phyloP scores from a whole-genome alignment of 2,329 filamentous ascomycete species.

The Pyrenophora graminea region DNA sequence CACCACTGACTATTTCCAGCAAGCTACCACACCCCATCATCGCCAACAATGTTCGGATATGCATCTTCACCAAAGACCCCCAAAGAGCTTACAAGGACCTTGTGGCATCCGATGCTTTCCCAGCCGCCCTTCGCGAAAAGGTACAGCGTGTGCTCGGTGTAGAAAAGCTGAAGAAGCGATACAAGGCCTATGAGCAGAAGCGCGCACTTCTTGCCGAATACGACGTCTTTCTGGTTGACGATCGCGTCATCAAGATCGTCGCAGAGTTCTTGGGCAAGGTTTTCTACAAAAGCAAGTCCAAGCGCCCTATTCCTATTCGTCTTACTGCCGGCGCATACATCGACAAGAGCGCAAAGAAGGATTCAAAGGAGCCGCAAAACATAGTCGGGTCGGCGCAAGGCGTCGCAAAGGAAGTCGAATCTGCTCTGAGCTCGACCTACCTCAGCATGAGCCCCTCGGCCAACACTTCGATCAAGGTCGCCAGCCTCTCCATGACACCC shows the following conservation, averaged over 20 bases:
- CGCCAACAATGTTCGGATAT: slow-evolving; percentile 70
- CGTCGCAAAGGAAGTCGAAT: slow-evolving; percentile 80
- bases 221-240: slow-evolving; percentile 92
- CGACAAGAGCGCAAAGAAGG: slow-evolving; percentile 55
- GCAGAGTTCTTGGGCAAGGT: slow-evolving; percentile 84
- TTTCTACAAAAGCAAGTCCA: slow-evolving; percentile 82
- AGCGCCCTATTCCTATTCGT: slow-evolving; percentile 83
- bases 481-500: slow-evolving; percentile 72
- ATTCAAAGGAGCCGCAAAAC: slow-evolving; percentile 39
- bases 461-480: slow-evolving; percentile 80
- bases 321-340: slow-evolving; percentile 68
- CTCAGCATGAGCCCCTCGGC: slow-evolving; percentile 78
- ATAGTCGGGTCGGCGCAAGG: slow-evolving; percentile 63
- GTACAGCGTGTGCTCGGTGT: slow-evolving; percentile 72
- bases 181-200: slow-evolving; percentile 79
- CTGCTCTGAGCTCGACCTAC: slow-evolving; percentile 74
- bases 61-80: slow-evolving; percentile 80
- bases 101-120: slow-evolving; percentile 68
- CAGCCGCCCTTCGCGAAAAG: slow-evolving; percentile 53
- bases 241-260: slow-evolving; percentile 74
- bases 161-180: slow-evolving; percentile 85
- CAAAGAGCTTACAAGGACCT: slow-evolving; percentile 92
- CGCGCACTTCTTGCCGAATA: slow-evolving; percentile 83
- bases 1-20: slow-evolving; percentile 32
- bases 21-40: slow-evolving; percentile 74